Base-by-base conservation (phyloP, 2,329 filamentous ascomycete genomes). In the Thielaviopsis punctulata region DNA sequence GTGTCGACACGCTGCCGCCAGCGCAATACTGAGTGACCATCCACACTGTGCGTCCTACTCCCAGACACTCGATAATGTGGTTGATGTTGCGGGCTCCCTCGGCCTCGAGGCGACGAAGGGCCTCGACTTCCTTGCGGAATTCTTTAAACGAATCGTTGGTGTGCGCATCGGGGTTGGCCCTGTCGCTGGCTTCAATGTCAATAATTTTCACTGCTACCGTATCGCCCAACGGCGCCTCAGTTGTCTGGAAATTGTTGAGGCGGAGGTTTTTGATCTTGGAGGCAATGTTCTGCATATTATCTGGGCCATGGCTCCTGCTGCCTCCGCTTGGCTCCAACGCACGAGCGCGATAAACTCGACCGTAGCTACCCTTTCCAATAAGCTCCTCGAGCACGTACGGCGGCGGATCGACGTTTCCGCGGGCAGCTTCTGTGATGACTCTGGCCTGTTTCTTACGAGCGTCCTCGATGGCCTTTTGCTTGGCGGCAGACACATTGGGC, bases 21-120 rank as follows among this genome's bases (percentile, higher is more conserved):
- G 83, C 84, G 60, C 86, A 89, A 64, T 89, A 88, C 66, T 92
- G 85, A 55, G 84, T 89, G 52, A 92, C 79, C 69, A 92, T 86
- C 86, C 86, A 93, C 68, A 93, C 81, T 55, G 86, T 78, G 59
- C 84, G 80, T 43, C 84, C 83, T 36, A 90, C 79, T 8, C 84
- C 79, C 19, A 89, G 73, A 4, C 84, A 84, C 58, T 89, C 85
- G 59, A 89, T 80, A 49, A 90, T 82, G 59, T 81, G 76, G 62
- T 90, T 92, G 66, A 93, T 80, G 61, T 90, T 90, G 58, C 77
- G 76, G 18, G 85, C 85, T 47, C 80, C 82, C 58, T 75, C 83
- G 58, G 86, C 81, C 60, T 82, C 80, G 49, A 93, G 71, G 54
- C 84, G 71, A 60, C 85, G 79, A 48, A 93, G 69, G 22, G 86